Percentiles rank a stretch among this genome's conserved stretches.
Conservation (phyloP, 2,329 filamentous ascomycete species). For the Nemania serpens region DNA sequence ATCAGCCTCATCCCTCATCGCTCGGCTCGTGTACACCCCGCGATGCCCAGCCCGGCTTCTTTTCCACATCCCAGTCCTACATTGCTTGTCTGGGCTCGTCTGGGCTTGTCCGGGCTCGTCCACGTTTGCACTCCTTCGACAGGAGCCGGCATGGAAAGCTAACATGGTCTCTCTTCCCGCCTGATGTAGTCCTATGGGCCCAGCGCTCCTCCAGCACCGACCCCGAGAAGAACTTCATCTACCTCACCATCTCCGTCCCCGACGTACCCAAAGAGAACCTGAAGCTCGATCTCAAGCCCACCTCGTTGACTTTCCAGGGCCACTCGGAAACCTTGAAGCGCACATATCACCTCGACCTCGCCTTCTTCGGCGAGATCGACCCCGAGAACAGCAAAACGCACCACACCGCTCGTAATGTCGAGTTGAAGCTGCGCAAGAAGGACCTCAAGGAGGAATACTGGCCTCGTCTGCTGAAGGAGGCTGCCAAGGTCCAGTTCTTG, state of each 20-base stretch:
- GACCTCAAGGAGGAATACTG: conserved; percentile 93
- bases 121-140: too few species aligned
- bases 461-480: conserved; percentile 90
- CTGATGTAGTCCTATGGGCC: conserved; percentile 83
- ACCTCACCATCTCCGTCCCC: conserved; percentile 86
- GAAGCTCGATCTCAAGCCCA: conserved; percentile 82
- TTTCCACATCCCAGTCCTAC: not conserved
- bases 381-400: conserved; percentile 79
- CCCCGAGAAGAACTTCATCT: conserved; percentile 88
- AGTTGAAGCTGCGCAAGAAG: conserved; percentile 96
- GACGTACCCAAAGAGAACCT: conserved; percentile 78
- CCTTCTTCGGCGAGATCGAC: conserved; percentile 92
- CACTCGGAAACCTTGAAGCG: conserved; percentile 82
- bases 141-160: too few species aligned
- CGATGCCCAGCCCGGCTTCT: not conserved
- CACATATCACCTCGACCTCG: conserved; percentile 83
- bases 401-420: conserved; percentile 86
- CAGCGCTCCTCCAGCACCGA: conserved; percentile 88
- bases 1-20: conserved; percentile 13
- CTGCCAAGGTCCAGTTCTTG: conserved; percentile 89
- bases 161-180: too few species aligned
- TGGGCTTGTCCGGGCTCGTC: too few species aligned
- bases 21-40: conserved; percentile 6
- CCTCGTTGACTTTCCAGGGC: conserved; percentile 78
- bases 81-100: not conserved